Base-by-base conservation (phyloP, 2,329 filamentous ascomycete species). In the Colletotrichum euphorbiae region DNA sequence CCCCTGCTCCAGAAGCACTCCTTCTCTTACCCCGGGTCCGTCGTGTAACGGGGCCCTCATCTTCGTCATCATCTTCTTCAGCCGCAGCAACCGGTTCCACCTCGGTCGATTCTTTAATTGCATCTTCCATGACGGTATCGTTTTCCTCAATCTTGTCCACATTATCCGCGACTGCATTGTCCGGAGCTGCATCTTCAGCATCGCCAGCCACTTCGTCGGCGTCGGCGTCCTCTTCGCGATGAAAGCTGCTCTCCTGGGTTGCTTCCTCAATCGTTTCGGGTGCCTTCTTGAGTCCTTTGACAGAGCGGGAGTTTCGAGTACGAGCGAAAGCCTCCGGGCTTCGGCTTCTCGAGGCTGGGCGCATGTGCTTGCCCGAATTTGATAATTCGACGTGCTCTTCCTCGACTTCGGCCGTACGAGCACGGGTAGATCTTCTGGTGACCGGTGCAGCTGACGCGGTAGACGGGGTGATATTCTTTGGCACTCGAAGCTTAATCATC, bases 291-390 rank as follows among this genome's bases (percentile, higher is more conserved):
- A 87, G 70, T 6, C 82, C 82, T 75, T 89, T 89, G 15, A 77
- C 76, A 15, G 81, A 84, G 46, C 87, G 83, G 0, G 84, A 84
- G 5, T 82, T 77, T 67, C 85, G 79, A 2, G 77, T 79, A 31
- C 82, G 81, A 13, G 77, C 74, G 17, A 81, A 74, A 3, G 83
- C 74, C 70, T 90, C 88, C 0, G 88, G 88, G 69, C 86, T 89
- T 72, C 80, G 82, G 71, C 86, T 89, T 62, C 80, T 81, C 31
- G 86, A 86, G 33, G 83, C 78, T 2, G 80, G 75, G 45, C 81
- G 81, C 19, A 82, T 84, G 70, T 90, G 88, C 64, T 81, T 84
- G n/a, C 88, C 89, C 7, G 88, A 90, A 72, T 82, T 86, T 6
- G 88, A 86, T 13, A 90, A 79, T 72, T 90, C 87, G 4, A 89